phyloP scores from a whole-genome alignment of 805 yeast species.

The Limtongia smithiae region DNA sequence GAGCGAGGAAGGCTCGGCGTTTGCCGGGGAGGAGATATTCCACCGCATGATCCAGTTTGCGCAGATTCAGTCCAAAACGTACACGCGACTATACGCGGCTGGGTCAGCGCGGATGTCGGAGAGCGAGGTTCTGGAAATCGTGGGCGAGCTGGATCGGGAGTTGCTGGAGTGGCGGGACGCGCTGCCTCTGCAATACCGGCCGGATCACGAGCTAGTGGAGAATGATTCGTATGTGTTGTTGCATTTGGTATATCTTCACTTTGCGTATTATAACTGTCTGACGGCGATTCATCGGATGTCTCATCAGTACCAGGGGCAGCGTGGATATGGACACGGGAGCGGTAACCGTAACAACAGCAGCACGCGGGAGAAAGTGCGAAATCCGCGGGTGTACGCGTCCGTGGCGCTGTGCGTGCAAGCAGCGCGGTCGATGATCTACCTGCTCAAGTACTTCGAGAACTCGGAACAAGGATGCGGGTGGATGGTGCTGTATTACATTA shows the following conservation, averaged over 20 bases:
- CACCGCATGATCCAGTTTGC: constrained; percentile 7
- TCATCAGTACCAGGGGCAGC: constrained; percentile 27
- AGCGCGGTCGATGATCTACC: constrained; percentile 27
- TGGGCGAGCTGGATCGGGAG: constrained; percentile 30
- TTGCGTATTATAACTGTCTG: constrained; percentile 27
- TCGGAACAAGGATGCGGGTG: constrained; percentile 19
- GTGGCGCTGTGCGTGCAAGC: constrained; percentile 32
- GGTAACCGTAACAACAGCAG: background rate
- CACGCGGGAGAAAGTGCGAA: constrained; percentile 7
- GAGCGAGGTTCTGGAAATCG: constrained; percentile 23
- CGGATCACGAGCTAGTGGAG: constrained; percentile 29
- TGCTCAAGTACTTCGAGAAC: constrained; percentile 20
- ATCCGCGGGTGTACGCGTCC: constrained; percentile 31
- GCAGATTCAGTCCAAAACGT: constrained; percentile 22
- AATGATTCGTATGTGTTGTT: constrained; percentile 10
- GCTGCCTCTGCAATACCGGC: constrained; percentile 27
- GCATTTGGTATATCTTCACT: constrained; percentile 20
- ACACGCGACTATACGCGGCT: constrained; percentile 22
- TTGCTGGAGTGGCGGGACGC: constrained; percentile 30
- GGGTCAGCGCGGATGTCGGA: constrained; percentile 15
- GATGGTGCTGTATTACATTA: constrained; percentile 18
- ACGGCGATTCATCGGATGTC: constrained; percentile 29
- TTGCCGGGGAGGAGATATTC: constrained; percentile 5
- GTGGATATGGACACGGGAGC: too few species aligned
- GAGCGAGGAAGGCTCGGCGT: too few species aligned